Evolutionary conservation across 768 basidiomycete species (phyloP).

Genomic region (Tylopilus felleus): DNA sequence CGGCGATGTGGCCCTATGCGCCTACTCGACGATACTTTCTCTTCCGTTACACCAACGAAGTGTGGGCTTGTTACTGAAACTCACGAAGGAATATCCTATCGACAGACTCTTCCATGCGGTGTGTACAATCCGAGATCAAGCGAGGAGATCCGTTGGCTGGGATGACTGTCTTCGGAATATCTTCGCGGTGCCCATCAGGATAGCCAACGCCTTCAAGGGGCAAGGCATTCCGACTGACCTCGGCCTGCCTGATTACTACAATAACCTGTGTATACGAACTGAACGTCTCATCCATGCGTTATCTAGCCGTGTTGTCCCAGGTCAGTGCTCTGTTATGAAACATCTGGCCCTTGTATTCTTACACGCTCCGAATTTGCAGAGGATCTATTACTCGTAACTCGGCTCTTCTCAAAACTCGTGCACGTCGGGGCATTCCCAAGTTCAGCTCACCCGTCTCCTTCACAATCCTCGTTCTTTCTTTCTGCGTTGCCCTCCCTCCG

Average conservation of each 20-base stretch:
- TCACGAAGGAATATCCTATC: constrained; percentile 62
- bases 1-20: constrained; percentile 50
- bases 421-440: constrained; percentile 65
- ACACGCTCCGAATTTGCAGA: constrained; percentile 30
- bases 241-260: constrained; percentile 55
- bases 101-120: constrained; percentile 60
- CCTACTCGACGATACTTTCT: constrained; percentile 65
- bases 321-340: constrained; percentile 33
- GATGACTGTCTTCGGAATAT: constrained; percentile 69
- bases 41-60: constrained; percentile 47
- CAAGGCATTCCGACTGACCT: constrained; percentile 46
- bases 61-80: constrained; percentile 49
- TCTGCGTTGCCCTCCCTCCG: constrained; percentile 49
- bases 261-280: constrained; percentile 47
- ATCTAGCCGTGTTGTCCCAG: constrained; percentile 36
- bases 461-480: constrained; percentile 70
- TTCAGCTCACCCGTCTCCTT: constrained; percentile 45
- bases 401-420: constrained; percentile 63
- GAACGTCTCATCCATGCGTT: constrained; percentile 51
- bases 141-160: constrained; percentile 50
- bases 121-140: constrained; percentile 31
- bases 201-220: constrained; percentile 64
- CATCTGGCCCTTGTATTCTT: constrained; percentile 8
- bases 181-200: constrained; percentile 68
- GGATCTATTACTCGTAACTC: constrained; percentile 41